Base-by-base conservation (phyloP, 305 asterid species). In the Fraxinus sp. region DNA sequence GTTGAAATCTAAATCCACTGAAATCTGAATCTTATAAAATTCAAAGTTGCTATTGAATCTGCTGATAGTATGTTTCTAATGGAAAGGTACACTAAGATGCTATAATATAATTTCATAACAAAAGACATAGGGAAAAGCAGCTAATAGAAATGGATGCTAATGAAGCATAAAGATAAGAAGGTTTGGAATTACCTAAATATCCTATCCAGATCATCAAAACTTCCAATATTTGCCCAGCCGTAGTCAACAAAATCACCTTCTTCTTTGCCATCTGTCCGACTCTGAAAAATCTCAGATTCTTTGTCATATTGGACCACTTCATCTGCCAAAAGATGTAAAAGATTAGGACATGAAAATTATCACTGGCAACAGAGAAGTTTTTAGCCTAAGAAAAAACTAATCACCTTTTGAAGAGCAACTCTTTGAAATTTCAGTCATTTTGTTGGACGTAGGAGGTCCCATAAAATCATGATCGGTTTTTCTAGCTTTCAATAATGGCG, bases 171-270 rank as follows among this genome's bases (percentile, higher is more conserved):
- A 83, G 81, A 81, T 36, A 79, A 79, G 73, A 57, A 11, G 13
- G 79, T 81, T 80, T 80, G 62, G 77, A 80, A 26, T 90, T 93
- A 96, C 99, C 98, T 92, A 88, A 94, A 94, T 82, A 96, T 91
- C 86, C 91, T 90, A 83, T 94, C 99, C 80, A 96, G 93, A 83
- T 96, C 99, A 81, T 92, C 98, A 83, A 96, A 96, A 87, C 97
- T 96, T 87, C 99, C 97, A 46, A 96, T 92, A 80, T 88, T 91
- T 62, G 91, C 95, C 99, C 99, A 96, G 80, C 90, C 91, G 86
- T 91, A 94, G 87, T 94, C 97, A 83, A 85, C 93, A 87, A 93
- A 90, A 82, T 92, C 98, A 57, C 90, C 88, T 78, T 90, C 91
- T 82, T 93, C 97, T 80, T 89, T 86, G 46, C 88, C 91, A 77